Base-by-base conservation (phyloP, 192 early-diverging fungal genomes). In the Backusella circina region DNA sequence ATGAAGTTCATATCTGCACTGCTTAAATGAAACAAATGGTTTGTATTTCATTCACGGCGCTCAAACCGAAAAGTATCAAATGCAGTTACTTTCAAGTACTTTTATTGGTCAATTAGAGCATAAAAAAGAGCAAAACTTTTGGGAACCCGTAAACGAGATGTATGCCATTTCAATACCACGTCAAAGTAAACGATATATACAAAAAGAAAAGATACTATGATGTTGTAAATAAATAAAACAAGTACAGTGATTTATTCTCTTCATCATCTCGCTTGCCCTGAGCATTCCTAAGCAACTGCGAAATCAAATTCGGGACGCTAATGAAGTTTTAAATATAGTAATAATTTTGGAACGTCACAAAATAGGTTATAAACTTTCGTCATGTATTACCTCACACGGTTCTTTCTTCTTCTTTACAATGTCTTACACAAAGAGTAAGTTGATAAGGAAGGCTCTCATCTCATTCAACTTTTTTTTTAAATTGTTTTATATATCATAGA, bases 401-500 rank as follows among this genome's bases (percentile, higher is more conserved):
- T 39, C 23, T 33, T 10, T 69, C 21, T 23, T 23, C 37, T 30
- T 69, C 21, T 69, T 21, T 13, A 37, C 38, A 18, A 70, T 70
- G 69, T 10, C 37, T 39, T 74, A 74, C 64, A 72, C 71, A 18
- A 50, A 72, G 10, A 72, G 71, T 57, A 57, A 13, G 47, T 57
- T 28, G 18, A 41, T 41, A 50, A 7, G 15, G 1, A 57, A n/a
- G 31, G 9, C 16, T 10, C 5, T n/a, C 10, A 21, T 36, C 10
- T 35, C 28, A 57, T 21, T 23, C 41, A 10, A 5, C 15, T 30
- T 28, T 31, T 16, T 50, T 47, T 31, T 13, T 66, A 64, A 39
- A 4, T 31, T 28, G 26, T n/a, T 47, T n/a, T 4, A 35, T 57
- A 54, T 10, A 31, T 0, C 5, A 39, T 81, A 91, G 89, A 84